phyloP scores from a whole-genome alignment of 192 early-diverging fungal genomes.

The Backusella australiensis region DNA sequence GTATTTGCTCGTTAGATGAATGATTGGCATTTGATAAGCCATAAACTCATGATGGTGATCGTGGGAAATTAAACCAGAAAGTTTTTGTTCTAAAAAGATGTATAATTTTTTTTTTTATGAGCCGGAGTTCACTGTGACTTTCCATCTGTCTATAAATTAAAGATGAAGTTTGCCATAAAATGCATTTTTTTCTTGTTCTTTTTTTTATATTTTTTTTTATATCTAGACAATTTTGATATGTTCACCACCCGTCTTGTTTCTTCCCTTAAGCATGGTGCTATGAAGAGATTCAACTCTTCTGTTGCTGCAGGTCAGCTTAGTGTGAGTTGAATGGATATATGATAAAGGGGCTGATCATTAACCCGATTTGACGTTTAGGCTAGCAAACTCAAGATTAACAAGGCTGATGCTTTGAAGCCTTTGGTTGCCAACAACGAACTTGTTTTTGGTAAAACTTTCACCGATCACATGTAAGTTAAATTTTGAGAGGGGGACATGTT shows the following conservation, averaged over 20 bases:
- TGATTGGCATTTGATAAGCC: too few relatives aligned
- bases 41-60: not conserved
- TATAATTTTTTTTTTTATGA: not conserved
- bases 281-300: conserved; percentile 14
- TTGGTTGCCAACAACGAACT: conserved; percentile 62
- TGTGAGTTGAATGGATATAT: not conserved
- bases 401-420: conserved; percentile 42
- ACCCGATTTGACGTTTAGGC: not conserved
- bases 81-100: not conserved
- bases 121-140: not conserved
- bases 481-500: too few relatives aligned
- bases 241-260: conserved; percentile 5
- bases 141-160: not conserved
- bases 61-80: not conserved
- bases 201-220: not conserved
- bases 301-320: conserved; percentile 3
- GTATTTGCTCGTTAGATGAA: too few relatives aligned
- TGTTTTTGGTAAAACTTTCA: conserved; percentile 86
- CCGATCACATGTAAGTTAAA: conserved; percentile 85
- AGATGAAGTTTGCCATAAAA: not conserved
- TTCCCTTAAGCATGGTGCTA: not conserved
- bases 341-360: not conserved
- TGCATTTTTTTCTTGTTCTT: not conserved
- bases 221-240: not conserved
- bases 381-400: conserved; percentile 21